Percentiles rank a stretch among this genome's conserved stretches.
phyloP scores from a whole-genome alignment of 2,329 filamentous ascomycete species.

The Aspergillus sergii region DNA sequence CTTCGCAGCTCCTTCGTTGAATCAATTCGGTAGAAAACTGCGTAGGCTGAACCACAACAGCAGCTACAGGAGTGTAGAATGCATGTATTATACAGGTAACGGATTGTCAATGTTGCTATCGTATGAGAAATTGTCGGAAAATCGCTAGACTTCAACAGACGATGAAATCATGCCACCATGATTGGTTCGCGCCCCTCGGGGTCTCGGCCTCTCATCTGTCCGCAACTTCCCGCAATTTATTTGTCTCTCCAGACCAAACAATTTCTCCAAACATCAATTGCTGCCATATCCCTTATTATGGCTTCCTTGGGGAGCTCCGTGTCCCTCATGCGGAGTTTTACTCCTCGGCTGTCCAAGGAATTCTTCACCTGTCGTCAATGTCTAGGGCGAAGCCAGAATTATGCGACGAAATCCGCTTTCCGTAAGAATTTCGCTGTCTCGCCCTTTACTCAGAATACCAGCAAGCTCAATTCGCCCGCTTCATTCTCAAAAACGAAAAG shows the following conservation, averaged over 20 bases:
- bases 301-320: conserved; percentile 35
- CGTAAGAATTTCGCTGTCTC: conserved; percentile 34
- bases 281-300: conserved; percentile 27
- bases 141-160: neutral
- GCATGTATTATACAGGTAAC: neutral
- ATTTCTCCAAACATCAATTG: conserved; percentile 6
- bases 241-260: conserved; percentile 4
- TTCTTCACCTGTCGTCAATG: conserved; percentile 48
- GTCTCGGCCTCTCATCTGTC: conserved; percentile 17
- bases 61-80: too few relatives aligned
- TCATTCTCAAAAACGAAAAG: conserved; percentile 29
- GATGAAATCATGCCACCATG: conserved; percentile 21
- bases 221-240: conserved; percentile 11
- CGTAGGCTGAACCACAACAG: neutral
- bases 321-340: conserved; percentile 36
- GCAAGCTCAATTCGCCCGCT: conserved; percentile 28
- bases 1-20: neutral
- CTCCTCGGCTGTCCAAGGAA: conserved; percentile 40
- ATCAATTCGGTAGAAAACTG: neutral
- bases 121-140: neutral
- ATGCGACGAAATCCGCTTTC: conserved; percentile 31
- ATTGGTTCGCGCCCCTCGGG: conserved; percentile 20
- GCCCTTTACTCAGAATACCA: conserved; percentile 29
- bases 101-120: neutral
- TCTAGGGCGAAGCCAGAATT: conserved; percentile 33